Base-by-base conservation (phyloP, 805 yeast genomes). In the Ogataea ramenticola region DNA sequence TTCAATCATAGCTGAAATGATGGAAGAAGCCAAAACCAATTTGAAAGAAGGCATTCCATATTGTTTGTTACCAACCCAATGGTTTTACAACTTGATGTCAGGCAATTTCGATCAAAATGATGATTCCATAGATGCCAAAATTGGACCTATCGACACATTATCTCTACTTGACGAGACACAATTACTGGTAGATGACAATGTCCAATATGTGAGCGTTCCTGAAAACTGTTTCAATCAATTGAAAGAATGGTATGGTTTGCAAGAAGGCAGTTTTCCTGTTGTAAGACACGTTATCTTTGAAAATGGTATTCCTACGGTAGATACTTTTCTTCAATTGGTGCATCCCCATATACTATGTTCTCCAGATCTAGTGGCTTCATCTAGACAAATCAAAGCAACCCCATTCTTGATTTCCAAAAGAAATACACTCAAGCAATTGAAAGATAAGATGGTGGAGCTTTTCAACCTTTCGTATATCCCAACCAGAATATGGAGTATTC, bases 221-320 rank as follows among this genome's bases (percentile, higher is more conserved):
- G 72, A 71, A 7, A 58, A 63, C 5, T 66, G 74, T 2, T 81
- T 76, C 50, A 53, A 65, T 3, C 54, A 65, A 46, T 57, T 82
- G 10, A 59, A 56, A 1, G 64, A 67, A 29, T 76, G 83, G 80
- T 81, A 79, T 57, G 85, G 84, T 0, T 41, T 75, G 20, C 54
- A 60, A 1, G 69, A 71, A 1, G 56, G 54, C 4, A 64, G 72
- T 6, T 47, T 48, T 7, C 67, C 73, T 0, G 58, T 72, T 1
- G 47, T 50, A n/a, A 67, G 80, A 3, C 53, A 49, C 16, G 49
- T 68, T 10, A 52, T 71, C 20, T 43, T 47, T 41, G 52, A 49
- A 26, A 40, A 43, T 4, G 40, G 46, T 12, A 64, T 62, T 33
- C 58, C 55, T 7, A 50, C 53, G 26, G 44, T 51, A 24, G 49